phyloP scores from a whole-genome alignment of 345 rosid genomes.

The Gossypium mustelinum region DNA sequence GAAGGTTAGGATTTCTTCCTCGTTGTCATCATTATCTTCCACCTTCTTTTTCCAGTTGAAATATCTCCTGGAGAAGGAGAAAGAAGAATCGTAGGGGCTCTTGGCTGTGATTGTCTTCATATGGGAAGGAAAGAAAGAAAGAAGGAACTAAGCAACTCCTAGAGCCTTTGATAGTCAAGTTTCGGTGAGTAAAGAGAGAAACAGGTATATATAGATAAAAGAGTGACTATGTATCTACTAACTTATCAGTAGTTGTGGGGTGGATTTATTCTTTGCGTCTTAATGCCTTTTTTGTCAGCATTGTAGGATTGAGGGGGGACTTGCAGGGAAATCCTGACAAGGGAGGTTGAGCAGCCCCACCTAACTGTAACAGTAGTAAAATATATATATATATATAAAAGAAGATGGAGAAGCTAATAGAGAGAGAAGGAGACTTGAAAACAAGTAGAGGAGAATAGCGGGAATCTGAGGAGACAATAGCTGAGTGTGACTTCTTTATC shows the following conservation, averaged over 20 bases:
- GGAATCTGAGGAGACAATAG: conserved; percentile 27
- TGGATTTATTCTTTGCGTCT: conserved; percentile 16
- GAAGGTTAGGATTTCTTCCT: conserved; percentile 41
- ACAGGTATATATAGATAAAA: neutral
- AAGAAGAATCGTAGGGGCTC: conserved; percentile 68
- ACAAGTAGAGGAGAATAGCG: conserved; percentile 5
- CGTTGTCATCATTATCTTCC: conserved; percentile 41
- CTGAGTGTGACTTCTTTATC: conserved; percentile 28
- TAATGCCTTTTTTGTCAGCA: conserved; percentile 22
- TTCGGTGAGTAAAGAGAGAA: conserved; percentile 12
- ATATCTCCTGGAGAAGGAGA: conserved; percentile 87
- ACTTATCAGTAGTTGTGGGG: conserved; percentile 13
- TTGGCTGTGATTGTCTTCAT: conserved; percentile 76
- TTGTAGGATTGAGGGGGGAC: conserved; percentile 22
- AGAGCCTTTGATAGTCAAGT: neutral
- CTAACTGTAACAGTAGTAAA: conserved; percentile 37
- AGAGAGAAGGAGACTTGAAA: conserved; percentile 8
- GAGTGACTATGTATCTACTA: neutral
- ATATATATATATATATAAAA: no score
- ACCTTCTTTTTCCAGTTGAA: conserved; percentile 77
- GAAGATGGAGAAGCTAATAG: conserved; percentile 18
- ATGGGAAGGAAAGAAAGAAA: conserved; percentile 6
- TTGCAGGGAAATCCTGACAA: conserved; percentile 34
- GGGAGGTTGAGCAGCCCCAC: conserved; percentile 82
- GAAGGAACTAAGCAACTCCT: neutral